Base-by-base conservation (phyloP, 257 asterid species). In the Forsythia suspensa region DNA sequence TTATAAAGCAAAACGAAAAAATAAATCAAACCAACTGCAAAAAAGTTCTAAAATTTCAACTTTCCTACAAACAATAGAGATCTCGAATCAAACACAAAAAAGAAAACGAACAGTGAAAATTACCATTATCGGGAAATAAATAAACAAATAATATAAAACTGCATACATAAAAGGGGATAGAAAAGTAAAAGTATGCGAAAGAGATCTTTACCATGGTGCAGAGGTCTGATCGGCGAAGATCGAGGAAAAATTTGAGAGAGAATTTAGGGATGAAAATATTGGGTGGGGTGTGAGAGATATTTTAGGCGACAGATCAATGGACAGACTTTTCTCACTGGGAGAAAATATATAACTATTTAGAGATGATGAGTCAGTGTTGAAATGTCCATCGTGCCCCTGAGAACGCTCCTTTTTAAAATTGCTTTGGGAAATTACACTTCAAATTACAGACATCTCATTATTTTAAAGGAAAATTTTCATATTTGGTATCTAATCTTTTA, bases 151-250 rank as follows among this genome's bases (percentile, higher is more conserved):
- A 21, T 11, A 1, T 0, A 76, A 13, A 61, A 75, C 3, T 24
- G 48, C 63, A 67, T 0, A 16, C 6, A 73, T 6, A 40, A 74
- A 61, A 3, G 5, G 2, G 21, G 21, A 51, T 18, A 16, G 1
- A 46, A 57, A 3, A 69, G 24, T 3, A 55, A 34, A 15, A 51
- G 3, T 37, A 57, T 4, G 29, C 13, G 2, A 3, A 8, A 76
- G 57, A 70, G 77, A 21, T 55, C 65, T 3, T 69, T 69, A 80
- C 87, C 87, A 83, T 83, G 69, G 70, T 71, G 71, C 61, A 40
- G 71, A 20, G 75, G 24, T 71, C 79, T 39, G 82, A 83, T 75
- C 78, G 80, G 80, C 51, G 82, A 76, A 80, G 63, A 76, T 80
- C 37, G 55, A 63, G 52, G 72, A 38, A 63, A 63, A 9, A 0